Base-by-base conservation (phyloP, 352 stramenopile species). In the Pythium chondricola region DNA sequence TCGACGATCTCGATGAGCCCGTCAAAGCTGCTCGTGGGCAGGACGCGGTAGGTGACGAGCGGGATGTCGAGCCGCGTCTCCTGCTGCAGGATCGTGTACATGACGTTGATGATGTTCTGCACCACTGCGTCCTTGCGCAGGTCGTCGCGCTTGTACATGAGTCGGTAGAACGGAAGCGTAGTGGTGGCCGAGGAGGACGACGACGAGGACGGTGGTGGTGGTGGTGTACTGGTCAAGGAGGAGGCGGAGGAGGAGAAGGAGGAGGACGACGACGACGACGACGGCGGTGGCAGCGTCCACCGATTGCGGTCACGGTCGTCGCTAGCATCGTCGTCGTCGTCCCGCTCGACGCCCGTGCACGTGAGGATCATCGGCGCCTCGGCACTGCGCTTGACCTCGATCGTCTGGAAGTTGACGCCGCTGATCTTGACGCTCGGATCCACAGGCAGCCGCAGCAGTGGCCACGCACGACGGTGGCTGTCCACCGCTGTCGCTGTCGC, bases 71-170 rank as follows among this genome's bases (percentile, higher is more conserved):
- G 55, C 3, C 71, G 69, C 3, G 80, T 91, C 57, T 93, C 82
- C 35, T 87, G 67, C 60, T 93, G 89, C 37, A 93, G 62, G 48
- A 93, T 90, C 43, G 82, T 43, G 56, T 93, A 91, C 82, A 93
- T 93, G 51, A 93, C 75, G 58, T 88, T 89, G 59, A 93, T 93
- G 50, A 91, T 91, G 59, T 91, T 93, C 54, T 91, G 82, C 43
- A 93, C 79, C 26, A 88, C 83, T 3, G 77, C 69, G 52, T 93
- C 82, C 54, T 91, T 93, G 11, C 82, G 77, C 6, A 93, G 47
- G 56, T 93, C 82, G 39, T 93, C 82, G 10, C 81, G 78, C 53
- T 93, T 93, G 76, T 90, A 93, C 81, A 93, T 93, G 39, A 93
- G 57, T 0, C 81, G 78, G 54, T 90, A 93, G 47, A 73, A 75